Conservation (phyloP, 805 yeast genomes). For the Wickerhamomyces rabaulensis region DNA sequence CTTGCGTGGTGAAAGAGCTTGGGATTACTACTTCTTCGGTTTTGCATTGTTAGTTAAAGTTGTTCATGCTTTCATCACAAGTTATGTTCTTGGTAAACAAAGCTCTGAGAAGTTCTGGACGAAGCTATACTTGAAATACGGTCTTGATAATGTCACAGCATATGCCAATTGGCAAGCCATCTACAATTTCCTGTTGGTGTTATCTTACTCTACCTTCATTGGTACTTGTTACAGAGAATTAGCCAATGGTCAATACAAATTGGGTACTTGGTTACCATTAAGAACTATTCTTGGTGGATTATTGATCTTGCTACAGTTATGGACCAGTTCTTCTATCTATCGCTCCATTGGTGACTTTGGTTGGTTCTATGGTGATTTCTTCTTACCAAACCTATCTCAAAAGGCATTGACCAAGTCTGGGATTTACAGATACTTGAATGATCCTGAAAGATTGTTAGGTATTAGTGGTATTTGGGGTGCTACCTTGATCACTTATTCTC, state of each 20-base stretch:
- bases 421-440: conserved; percentile 73
- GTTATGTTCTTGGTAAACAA: conserved; percentile 51
- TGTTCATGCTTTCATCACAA: conserved; percentile 45
- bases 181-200: conserved; percentile 45
- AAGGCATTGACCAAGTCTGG: conserved; percentile 67
- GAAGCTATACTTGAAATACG: conserved; percentile 56
- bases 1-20: conserved; percentile 24
- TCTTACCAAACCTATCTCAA: conserved; percentile 48
- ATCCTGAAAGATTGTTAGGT: conserved; percentile 77
- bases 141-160: conserved; percentile 58
- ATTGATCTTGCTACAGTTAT: conserved; percentile 53
- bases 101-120: conserved; percentile 60
- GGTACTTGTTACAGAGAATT: conserved; percentile 31
- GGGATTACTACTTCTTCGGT: conserved; percentile 24
- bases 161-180: conserved; percentile 69
- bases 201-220: conserved; percentile 52
- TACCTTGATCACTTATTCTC: conserved; percentile 53
- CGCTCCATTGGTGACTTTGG: conserved; percentile 76
- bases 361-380: conserved; percentile 89
- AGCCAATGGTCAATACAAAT: conserved; percentile 21
- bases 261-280: conserved; percentile 41
- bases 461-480: conserved; percentile 76
- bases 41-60: conserved; percentile 40
- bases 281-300: conserved; percentile 54
- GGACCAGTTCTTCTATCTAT: conserved; percentile 66